Evolutionary conservation across 495 filamentous ascomycete genomes (phyloP).

Genomic region (Talaromyces borbonicus): DNA sequence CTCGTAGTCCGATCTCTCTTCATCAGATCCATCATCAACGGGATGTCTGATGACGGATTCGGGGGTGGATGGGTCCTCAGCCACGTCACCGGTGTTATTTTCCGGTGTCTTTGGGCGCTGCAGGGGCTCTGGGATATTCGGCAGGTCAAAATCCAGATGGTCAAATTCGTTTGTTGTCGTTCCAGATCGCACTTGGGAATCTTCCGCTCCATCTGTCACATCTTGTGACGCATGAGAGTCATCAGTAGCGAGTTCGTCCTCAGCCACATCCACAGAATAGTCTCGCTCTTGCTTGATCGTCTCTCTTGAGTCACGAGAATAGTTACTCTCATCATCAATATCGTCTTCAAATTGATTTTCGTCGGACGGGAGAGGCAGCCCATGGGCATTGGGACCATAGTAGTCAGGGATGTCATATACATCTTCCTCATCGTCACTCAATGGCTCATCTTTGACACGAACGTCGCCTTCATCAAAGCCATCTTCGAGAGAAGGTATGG

Average conservation of each 20-base stretch:
- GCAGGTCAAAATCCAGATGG: slow-evolving; percentile 31
- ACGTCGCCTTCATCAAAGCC: slow-evolving; percentile 50
- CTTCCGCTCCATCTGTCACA: slow-evolving; percentile 3
- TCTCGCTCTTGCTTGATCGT: slow-evolving; percentile 12
- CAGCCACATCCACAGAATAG: slow-evolving; percentile 10
- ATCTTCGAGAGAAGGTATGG: slow-evolving; percentile 63
- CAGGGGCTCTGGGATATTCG: slow-evolving; percentile 39
- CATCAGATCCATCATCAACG: slow-evolving; percentile 26
- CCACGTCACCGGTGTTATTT: slow-evolving; percentile 36
- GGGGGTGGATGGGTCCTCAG: slow-evolving; percentile 66
- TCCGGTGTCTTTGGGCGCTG: slow-evolving; percentile 58
- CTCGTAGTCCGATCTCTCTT: slow-evolving; percentile 13
- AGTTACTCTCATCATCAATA: slow-evolving; percentile 40
- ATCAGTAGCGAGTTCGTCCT: slow-evolving; percentile 27
- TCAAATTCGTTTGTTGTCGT: background rate
- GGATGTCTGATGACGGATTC: slow-evolving; percentile 91
- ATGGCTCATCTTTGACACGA: slow-evolving; percentile 55
- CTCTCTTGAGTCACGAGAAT: slow-evolving; percentile 34
- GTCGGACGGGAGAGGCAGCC: slow-evolving; percentile 35
- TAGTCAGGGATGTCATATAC: slow-evolving; percentile 58
- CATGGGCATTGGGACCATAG: slow-evolving; percentile 37
- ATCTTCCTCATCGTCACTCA: slow-evolving; percentile 47
- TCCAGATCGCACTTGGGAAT: background rate
- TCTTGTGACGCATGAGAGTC: slow-evolving; percentile 8
- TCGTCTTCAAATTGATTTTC: slow-evolving; percentile 31